Evolutionary conservation across 768 basidiomycete species (phyloP).

Genomic region (Lactifluus echinatus): DNA sequence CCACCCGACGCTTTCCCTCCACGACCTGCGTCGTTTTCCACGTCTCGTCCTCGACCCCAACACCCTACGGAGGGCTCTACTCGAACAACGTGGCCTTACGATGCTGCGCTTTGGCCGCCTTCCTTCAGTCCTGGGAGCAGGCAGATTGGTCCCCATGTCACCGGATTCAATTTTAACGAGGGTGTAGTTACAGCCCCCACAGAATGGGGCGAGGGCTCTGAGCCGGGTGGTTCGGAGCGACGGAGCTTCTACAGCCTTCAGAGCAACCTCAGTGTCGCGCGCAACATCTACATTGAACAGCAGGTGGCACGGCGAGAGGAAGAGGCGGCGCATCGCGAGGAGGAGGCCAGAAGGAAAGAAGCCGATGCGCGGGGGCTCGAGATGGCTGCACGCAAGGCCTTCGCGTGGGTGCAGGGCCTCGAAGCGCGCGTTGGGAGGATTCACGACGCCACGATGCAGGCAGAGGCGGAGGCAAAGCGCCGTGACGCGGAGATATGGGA

Average conservation of each 20-base stretch:
- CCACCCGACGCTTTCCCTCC: neutral
- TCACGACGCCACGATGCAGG: conserved; percentile 7
- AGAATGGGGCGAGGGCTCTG: conserved; percentile 2
- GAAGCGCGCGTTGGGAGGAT: conserved; percentile 7
- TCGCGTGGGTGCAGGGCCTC: conserved; percentile 6
- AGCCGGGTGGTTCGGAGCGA: neutral
- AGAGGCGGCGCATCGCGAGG: conserved; percentile 3
- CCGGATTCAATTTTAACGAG: neutral
- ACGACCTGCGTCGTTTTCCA: neutral
- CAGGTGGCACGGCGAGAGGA: conserved; percentile 11
- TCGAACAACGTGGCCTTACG: conserved; percentile 3
- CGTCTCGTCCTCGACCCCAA: neutral
- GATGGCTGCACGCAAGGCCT: conserved; percentile 11
- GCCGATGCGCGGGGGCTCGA: conserved; percentile 4
- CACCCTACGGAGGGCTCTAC: neutral
- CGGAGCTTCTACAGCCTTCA: conserved; percentile 6
- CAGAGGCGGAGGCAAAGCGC: neutral
- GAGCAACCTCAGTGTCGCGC: conserved; percentile 6
- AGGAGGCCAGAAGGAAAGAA: conserved; percentile 2
- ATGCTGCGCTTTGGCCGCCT: neutral
- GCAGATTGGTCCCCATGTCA: neutral
- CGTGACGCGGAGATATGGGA: conserved; percentile 9
- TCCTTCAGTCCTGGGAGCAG: neutral
- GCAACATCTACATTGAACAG: conserved; percentile 4
- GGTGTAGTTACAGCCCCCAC: neutral